Evolutionary conservation across 768 basidiomycete species (phyloP).

Genomic region (Baorangia bicolor): DNA sequence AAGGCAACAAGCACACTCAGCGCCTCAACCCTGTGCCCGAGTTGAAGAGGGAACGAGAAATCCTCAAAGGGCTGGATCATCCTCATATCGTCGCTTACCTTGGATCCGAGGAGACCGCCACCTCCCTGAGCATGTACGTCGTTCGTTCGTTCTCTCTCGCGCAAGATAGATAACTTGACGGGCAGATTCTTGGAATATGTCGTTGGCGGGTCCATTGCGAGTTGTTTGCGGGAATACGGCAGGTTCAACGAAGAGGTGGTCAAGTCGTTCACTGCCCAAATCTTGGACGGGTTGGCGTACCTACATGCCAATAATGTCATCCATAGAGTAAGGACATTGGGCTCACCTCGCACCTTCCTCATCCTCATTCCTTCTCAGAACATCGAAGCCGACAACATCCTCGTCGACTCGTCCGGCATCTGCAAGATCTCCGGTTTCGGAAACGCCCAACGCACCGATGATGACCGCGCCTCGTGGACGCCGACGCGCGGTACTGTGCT

Average conservation of each 20-base stretch:
- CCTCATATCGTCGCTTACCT: constrained; percentile 94
- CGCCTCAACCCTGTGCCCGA: constrained; percentile 85
- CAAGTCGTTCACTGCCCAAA: constrained; percentile 86
- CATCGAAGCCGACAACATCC: constrained; percentile 92
- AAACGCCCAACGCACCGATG: constrained; percentile 86
- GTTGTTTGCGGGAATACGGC: constrained; percentile 81
- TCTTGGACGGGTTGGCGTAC: constrained; percentile 84
- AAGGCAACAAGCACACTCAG: constrained; percentile 80
- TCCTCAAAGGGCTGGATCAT: constrained; percentile 90
- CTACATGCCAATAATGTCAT: constrained; percentile 86
- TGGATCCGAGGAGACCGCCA: constrained; percentile 82
- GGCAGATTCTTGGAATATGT: constrained; percentile 94
- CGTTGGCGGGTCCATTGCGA: constrained; percentile 89
- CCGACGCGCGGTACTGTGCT: constrained; percentile 96
- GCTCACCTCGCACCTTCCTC: neutral
- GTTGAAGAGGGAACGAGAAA: constrained; percentile 88
- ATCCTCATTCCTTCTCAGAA: constrained; percentile 48
- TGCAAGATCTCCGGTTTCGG: constrained; percentile 98
- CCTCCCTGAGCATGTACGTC: constrained; percentile 83
- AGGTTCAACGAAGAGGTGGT: constrained; percentile 87
- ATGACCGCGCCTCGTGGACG: constrained; percentile 73
- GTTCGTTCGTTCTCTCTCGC: neutral
- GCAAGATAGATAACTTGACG: neutral
- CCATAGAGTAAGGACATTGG: constrained; percentile 63
- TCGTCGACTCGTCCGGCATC: constrained; percentile 81